Evolutionary conservation across 345 rosid genomes (phyloP).

Genomic region (Aquilaria malaccensis): DNA sequence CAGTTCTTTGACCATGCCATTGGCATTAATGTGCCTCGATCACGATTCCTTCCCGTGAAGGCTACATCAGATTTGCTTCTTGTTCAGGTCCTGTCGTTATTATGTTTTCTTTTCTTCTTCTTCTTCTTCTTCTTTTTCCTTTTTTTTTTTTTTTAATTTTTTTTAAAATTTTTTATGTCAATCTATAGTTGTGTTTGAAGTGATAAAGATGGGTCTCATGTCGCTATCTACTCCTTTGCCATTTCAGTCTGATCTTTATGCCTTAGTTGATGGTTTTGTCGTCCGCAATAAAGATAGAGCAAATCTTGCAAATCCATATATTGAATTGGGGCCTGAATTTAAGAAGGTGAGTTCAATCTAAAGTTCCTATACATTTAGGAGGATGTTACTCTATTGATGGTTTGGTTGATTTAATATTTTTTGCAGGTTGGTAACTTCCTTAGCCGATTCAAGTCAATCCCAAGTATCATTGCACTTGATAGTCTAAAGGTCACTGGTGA

Average conservation of each 20-base stretch:
- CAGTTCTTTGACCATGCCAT: constrained; percentile 81
- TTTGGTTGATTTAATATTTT: background rate
- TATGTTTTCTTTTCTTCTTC: constrained; percentile 4
- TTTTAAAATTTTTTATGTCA: background rate
- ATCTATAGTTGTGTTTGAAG: background rate
- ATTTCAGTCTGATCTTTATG: constrained; percentile 76
- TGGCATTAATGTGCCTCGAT: constrained; percentile 74
- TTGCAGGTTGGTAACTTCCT: constrained; percentile 65
- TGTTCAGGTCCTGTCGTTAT: constrained; percentile 48
- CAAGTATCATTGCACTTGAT: constrained; percentile 78
- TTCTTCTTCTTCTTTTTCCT: background rate
- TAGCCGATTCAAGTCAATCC: constrained; percentile 76
- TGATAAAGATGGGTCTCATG: background rate
- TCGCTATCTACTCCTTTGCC: background rate
- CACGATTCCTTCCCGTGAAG: constrained; percentile 85
- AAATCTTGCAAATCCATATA: constrained; percentile 67
- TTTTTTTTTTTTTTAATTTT: too few species aligned
- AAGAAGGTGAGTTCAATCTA: constrained; percentile 47
- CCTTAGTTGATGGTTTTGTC: constrained; percentile 57
- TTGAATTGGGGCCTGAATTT: constrained; percentile 85
- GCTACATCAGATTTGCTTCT: constrained; percentile 90
- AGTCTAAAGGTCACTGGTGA: constrained; percentile 83
- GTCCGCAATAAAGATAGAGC: constrained; percentile 57
- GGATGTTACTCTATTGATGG: background rate
- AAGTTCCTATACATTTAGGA: background rate